Base-by-base conservation (phyloP, 257 asterid species). In the Solanum pinnatisectum region DNA sequence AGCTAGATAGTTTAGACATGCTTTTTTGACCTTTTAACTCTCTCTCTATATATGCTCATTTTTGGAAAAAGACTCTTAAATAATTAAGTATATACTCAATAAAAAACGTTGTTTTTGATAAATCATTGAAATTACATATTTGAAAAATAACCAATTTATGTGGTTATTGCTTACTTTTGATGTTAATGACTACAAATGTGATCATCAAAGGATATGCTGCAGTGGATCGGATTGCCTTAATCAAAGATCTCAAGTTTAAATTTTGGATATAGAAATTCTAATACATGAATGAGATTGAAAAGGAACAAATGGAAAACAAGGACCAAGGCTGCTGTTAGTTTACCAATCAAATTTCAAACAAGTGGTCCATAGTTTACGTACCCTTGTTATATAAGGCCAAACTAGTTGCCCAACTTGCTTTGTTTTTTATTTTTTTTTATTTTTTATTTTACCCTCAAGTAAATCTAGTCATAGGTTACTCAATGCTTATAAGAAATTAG, bases 151-250 rank as follows among this genome's bases (percentile, higher is more conserved):
- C 44, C 11, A 32, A 32, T 71, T 71, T 32, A 20, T 22, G 11
- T 1, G 0, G 30, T 18, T 72, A 20, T 20, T 18, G 27, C 16
- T 73, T 73, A 73, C 44, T 73, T 73, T 35, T 35, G 81, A 27
- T 72, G 81, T 72, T 72, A 32, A 14, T 63, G 15, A 68, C 39
- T 30, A 13, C 1, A 27, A 5, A 3, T 68, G 6, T 10, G 39
- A 4, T 27, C 10, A 52, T 0, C 22, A 52, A 52, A 52, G 60
- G 1, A 16, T 52, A 0, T 18, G 1, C 3, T 52, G 10, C 10
- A 18, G 7, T 52, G 10, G 4, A 52, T 18, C 0, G 0, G 1
- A 0, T 0, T 6, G 9, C 1, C n/a, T 52, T 18, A 52, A 18
- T 52, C 0, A 52, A 6, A 18, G 2, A 18, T 52, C 0, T 52